phyloP scores from a whole-genome alignment of 2,329 filamentous ascomycete genomes.

The Fusarium oligoseptatum region DNA sequence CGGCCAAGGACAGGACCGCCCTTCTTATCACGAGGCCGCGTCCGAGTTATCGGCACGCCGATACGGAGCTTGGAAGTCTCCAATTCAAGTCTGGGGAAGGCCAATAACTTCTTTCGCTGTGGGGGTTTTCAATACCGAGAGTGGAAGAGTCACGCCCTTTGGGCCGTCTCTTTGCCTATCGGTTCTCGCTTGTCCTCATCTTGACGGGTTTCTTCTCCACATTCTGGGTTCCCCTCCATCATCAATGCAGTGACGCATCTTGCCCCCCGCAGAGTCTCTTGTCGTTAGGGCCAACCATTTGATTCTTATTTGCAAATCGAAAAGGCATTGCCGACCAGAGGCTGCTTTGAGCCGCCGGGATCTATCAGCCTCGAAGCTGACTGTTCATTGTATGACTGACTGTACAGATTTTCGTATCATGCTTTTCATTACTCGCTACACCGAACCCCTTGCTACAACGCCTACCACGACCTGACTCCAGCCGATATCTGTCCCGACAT shows the following conservation, averaged over 20 bases:
- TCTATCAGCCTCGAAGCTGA: neutral
- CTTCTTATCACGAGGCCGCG: slow-evolving; percentile 36
- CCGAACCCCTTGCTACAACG: neutral
- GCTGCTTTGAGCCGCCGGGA: neutral
- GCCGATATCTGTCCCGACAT: neutral
- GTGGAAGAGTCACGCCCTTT: slow-evolving; percentile 13
- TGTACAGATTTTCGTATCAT: slow-evolving; percentile 15
- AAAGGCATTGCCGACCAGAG: neutral
- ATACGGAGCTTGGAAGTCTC: slow-evolving; percentile 20
- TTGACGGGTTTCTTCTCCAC: slow-evolving; percentile 22
- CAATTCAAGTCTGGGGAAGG: slow-evolving; percentile 27
- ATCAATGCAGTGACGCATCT: neutral
- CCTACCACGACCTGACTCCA: neutral
- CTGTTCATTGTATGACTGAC: neutral
- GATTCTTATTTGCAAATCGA: slow-evolving; percentile 27
- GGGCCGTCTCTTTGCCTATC: slow-evolving; percentile 5
- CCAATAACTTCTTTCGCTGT: slow-evolving; percentile 16
- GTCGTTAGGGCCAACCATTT: slow-evolving; percentile 12
- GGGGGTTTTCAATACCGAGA: slow-evolving; percentile 18
- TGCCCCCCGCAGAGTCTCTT: neutral
- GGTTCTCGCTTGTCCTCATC: slow-evolving; percentile 13
- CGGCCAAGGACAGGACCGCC: slow-evolving; percentile 8
- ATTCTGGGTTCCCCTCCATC: slow-evolving; percentile 13
- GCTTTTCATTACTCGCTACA: neutral
- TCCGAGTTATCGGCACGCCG: slow-evolving; percentile 16